Evolutionary conservation across 345 rosid genomes (phyloP).

Genomic region (Ceriops tagal): DNA sequence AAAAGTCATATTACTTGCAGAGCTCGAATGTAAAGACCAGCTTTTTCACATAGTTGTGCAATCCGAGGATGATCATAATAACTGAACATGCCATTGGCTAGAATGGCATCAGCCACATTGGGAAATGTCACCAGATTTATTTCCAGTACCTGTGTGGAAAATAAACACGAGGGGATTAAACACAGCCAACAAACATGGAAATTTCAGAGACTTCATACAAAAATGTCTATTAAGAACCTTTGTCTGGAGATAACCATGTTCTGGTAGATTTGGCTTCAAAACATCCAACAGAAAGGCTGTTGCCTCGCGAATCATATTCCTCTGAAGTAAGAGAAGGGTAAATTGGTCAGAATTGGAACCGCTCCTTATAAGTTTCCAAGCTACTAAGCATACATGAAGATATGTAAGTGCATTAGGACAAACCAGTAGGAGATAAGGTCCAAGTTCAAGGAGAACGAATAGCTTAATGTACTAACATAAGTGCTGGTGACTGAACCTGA

Average conservation of each 20-base stretch:
- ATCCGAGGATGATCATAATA: conserved; percentile 97
- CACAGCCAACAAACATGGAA: background rate
- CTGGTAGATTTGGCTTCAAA: conserved; percentile 91
- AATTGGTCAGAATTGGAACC: background rate
- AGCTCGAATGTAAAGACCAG: conserved; percentile 89
- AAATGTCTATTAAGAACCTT: conserved; percentile 49
- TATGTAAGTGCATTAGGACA: no score
- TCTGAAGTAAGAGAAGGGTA: conserved; percentile 35
- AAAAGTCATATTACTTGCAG: conserved; percentile 51
- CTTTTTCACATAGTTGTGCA: conserved; percentile 99
- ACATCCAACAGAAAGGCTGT: conserved; percentile 97
- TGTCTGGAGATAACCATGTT: conserved; percentile 85
- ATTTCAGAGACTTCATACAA: background rate
- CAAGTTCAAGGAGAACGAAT: no score
- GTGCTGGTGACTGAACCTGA: conserved; percentile 53
- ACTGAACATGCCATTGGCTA: conserved; percentile 96
- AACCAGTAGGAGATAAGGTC: no score
- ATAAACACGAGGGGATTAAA: background rate
- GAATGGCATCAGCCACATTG: conserved; percentile 95
- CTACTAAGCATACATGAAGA: no score
- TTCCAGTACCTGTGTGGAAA: conserved; percentile 66
- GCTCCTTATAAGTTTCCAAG: no score
- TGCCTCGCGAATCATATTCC: conserved; percentile 96
- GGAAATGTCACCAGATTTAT: conserved; percentile 98
- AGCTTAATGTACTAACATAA: no score